phyloP scores from a whole-genome alignment of 108 stramenopile species.

The Skeletonema menzelii region DNA sequence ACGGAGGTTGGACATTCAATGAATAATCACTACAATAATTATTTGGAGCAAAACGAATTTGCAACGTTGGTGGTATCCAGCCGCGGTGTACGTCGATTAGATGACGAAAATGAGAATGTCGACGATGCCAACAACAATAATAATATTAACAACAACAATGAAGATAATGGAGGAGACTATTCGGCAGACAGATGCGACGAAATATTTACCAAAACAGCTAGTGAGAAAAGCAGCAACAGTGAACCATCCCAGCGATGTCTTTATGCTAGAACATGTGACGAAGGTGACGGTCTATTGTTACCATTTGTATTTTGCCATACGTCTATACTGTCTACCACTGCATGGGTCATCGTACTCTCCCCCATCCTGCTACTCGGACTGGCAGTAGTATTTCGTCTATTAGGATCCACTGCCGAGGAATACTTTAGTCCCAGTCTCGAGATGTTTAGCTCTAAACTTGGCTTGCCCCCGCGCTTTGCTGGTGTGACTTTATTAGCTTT shows the following conservation, averaged over 20 bases:
- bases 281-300: conserved; percentile 59
- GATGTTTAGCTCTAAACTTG: conserved; percentile 82
- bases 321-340: conserved; percentile 19
- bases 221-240: conserved; percentile 6
- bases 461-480: conserved; percentile 93
- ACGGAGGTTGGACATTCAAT: background rate
- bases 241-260: conserved; percentile 50
- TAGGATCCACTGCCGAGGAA: conserved; percentile 95
- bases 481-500: conserved; percentile 95
- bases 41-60: background rate
- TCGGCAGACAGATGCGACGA: conserved; percentile 30
- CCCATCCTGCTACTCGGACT: conserved; percentile 71
- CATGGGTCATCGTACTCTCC: conserved; percentile 53
- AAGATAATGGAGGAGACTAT: conserved; percentile 22
- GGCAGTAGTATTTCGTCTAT: conserved; percentile 80
- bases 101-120: background rate
- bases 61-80: background rate
- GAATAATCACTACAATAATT: background rate
- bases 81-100: background rate
- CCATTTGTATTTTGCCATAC: conserved; percentile 73
- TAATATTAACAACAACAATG: conserved; percentile 8
- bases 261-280: conserved; percentile 76
- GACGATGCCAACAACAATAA: conserved; percentile 8
- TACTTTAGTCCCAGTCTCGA: conserved; percentile 93
- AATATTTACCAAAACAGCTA: conserved; percentile 3